Evolutionary conservation across 2,329 filamentous ascomycete species (phyloP), one percentile per base, ranked within the genome.

Genomic region (Fusarium circinatum): DNA sequence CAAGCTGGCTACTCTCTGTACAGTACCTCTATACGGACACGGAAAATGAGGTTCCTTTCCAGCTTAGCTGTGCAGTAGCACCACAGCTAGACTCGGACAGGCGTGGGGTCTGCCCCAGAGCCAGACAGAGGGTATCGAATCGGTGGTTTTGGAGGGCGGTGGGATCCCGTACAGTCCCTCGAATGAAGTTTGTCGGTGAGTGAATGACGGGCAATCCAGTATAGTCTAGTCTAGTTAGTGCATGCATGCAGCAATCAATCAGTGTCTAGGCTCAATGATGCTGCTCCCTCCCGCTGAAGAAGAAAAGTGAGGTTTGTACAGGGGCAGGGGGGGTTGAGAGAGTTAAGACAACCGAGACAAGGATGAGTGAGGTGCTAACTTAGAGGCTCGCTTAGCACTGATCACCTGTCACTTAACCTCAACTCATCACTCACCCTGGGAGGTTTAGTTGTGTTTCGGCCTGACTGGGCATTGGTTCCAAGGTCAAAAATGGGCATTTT

Each of bases 61-160:
- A 68, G 52, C 39, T 28, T 36, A 45, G 36, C 22, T 57, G 58
- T 58, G 51, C 54, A 49, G 71, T 72, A 60, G 55, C 55, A 68
- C 59, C 42, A 59, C 47, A 56, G 41, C 68, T 71, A 28, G 49
- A 52, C 65, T 65, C 45, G 51, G 62, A 56, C 36, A 32, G 51
- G 47, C 71, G 45, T 73, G 71, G 34, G 68, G 60, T 75, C 48
- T 73, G 71, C 68, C 65, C 71, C 68, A 75, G 57, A 71, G 60
- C 71, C 68, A 73, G 57, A 64, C 41, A 69, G 71, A 74, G 57
- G 71, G 64, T 70, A 74, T 73, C 71, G 64, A 74, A 74, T 74
- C 68, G 68, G 71, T 56, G 71, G 71, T 68, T 74, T 74, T 73
- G 59, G 55, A 36, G 24, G 64, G 60, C 42, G 62, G 26, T 62